Percentiles rank a stretch among this genome's conserved stretches.
These are phyloP conservation scores for Pichia occidentalis DNA, from an alignment of 805 yeast genomes.

Conservation along the genomic window DNA sequence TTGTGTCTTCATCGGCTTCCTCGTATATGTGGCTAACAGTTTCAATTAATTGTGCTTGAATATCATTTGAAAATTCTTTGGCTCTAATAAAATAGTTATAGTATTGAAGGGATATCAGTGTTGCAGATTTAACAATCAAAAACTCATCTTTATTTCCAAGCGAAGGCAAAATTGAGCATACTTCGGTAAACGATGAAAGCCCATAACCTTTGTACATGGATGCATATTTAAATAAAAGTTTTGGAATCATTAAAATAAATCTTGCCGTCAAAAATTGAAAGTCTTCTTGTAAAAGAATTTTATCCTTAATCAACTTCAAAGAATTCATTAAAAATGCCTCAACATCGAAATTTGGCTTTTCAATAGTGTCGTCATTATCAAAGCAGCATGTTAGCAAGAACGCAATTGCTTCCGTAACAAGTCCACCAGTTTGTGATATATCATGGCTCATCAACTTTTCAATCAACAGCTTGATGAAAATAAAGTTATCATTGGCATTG, in stretches of 20 bases:
- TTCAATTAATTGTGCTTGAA: slow-evolving; percentile 26
- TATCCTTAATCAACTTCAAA: slow-evolving; percentile 13
- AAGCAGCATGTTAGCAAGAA: slow-evolving; percentile 37
- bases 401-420: slow-evolving; percentile 36
- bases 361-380: slow-evolving; percentile 31
- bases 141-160: slow-evolving; percentile 20
- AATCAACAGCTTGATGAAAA: slow-evolving; percentile 20
- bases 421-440: slow-evolving; percentile 4
- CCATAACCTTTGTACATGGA: slow-evolving; percentile 22
- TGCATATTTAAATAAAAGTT: slow-evolving; percentile 47
- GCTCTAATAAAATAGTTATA: slow-evolving; percentile 28
- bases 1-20: slow-evolving; percentile 75
- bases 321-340: slow-evolving; percentile 17
- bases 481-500: slow-evolving; percentile 34
- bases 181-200: slow-evolving; percentile 20
- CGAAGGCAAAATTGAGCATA: slow-evolving; percentile 21
- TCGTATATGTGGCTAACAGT: slow-evolving; percentile 42
- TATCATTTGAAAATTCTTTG: slow-evolving; percentile 27
- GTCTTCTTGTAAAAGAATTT: slow-evolving; percentile 18
- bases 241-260: slow-evolving; percentile 47
- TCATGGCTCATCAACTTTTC: slow-evolving; percentile 10
- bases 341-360: slow-evolving; percentile 20
- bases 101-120: slow-evolving; percentile 48
- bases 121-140: slow-evolving; percentile 23
- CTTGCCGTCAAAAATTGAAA: slow-evolving; percentile 41